These are phyloP conservation scores for Linum tenue DNA, from an alignment of 345 rosid species.

Conservation along the genomic window DNA sequence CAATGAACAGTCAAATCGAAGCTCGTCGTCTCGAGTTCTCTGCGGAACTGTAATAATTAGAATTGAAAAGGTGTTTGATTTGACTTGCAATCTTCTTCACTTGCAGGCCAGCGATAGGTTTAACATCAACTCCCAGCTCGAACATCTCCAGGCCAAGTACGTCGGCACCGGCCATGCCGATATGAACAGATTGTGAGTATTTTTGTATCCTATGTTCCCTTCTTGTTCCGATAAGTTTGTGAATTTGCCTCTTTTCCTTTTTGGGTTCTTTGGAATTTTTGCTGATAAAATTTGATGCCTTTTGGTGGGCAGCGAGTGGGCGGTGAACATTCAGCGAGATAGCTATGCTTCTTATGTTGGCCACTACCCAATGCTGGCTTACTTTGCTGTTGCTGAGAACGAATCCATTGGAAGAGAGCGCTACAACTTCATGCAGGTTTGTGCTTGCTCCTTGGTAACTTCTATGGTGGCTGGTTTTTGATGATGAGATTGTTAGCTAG, in stretches of 20 bases:
- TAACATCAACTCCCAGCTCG: constrained; percentile 96
- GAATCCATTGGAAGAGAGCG: constrained; percentile 90
- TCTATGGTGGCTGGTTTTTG: no score
- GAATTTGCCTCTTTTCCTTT: neutral
- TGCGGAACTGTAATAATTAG: no score
- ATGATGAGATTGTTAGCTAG: no score
- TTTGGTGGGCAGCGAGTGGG: constrained; percentile 60
- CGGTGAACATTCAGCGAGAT: constrained; percentile 83
- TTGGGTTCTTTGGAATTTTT: neutral
- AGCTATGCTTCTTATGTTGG: constrained; percentile 88
- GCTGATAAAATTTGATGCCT: neutral
- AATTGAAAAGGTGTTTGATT: no score
- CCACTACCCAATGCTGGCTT: constrained; percentile 71
- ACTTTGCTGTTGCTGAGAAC: constrained; percentile 82
- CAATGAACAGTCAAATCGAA: no score
- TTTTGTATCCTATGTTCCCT: neutral
- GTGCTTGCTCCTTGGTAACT: no score
- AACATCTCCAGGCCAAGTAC: constrained; percentile 95
- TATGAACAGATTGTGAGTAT: constrained; percentile 76
- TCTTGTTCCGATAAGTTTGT: neutral
- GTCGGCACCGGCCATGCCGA: constrained; percentile 96
- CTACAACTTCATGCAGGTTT: constrained; percentile 90
- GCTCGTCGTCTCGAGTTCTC: no score
- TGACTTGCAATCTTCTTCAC: neutral
- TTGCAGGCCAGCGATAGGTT: constrained; percentile 94